Conservation (phyloP, 495 filamentous ascomycete genomes). For the Neurospora sublineolata region DNA sequence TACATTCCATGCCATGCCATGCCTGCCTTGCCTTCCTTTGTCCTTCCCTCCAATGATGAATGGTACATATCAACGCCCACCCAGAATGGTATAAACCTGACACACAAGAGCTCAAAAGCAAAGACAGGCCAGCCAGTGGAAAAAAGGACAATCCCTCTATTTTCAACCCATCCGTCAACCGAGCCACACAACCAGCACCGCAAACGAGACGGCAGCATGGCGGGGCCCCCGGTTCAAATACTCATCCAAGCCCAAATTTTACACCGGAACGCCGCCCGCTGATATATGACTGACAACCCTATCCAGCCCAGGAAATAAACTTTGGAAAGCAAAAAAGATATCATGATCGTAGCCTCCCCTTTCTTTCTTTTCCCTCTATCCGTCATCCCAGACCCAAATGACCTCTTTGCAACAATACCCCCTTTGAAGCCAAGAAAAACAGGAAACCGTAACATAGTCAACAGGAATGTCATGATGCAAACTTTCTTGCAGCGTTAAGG, state of each 20-base stretch:
- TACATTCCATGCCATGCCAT: not conserved
- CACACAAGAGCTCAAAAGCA: not conserved
- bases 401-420: not conserved
- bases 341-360: not conserved
- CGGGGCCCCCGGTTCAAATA: not conserved
- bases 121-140: not conserved
- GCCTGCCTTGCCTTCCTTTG: not conserved
- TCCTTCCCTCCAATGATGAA: not conserved
- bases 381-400: not conserved
- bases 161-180: not conserved
- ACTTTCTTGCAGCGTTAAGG: not conserved
- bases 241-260: not conserved
- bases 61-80: not conserved
- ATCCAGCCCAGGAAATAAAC: not conserved
- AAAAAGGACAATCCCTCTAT: not conserved
- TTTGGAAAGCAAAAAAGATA: not conserved
- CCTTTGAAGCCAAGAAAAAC: not conserved
- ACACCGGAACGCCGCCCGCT: not conserved
- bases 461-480: not conserved
- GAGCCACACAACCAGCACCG: not conserved
- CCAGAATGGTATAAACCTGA: not conserved
- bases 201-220: not conserved
- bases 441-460: not conserved
- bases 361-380: not conserved
- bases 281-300: not conserved